Evolutionary conservation across 208 protist species (phyloP), one percentile per base, ranked within the genome.

Genomic region (Wallacemonas rigidus): DNA sequence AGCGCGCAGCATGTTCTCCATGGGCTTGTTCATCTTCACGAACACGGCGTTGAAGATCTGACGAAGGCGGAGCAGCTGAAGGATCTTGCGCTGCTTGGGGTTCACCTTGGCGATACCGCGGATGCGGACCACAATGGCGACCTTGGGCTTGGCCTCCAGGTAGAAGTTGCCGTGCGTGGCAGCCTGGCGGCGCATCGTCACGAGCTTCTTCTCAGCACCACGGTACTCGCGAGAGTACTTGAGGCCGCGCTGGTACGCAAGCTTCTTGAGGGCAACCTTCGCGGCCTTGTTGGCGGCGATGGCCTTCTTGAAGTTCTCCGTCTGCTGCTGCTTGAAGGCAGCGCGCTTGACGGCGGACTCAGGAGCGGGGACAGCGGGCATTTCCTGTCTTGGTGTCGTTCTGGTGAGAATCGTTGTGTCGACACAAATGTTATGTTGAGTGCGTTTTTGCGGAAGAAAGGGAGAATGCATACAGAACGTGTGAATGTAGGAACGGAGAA

Each of bases 31-130:
- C 40, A 99, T 64, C 74, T 95, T 95, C 75, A 99, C 89, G 80
- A 99, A 99, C 57, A 99, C 97, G 64, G 92, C 99, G 89, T 99
- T 99, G 97, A 99, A 94, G 92, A 99, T 99, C 92, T 99, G 98
- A 68, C 95, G 87, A 36, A 99, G 97, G 81, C 99, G 96, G 71
- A 99, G 88, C 12, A 99, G 92, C 88, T 99, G 94, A 7, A 99
- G 91, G 83, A 99, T 99, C 95, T 99, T 99, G 68, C 94, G 86
- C 80, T 94, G 89, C 87, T 99, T 99, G 75, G 99, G 99, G 71
- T 83, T 72, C 15, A 99, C 89, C 74, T 95, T 94, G 85, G 98
- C 99, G 79, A 99, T 99, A 99, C 98, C 99, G 74, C 98, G 95
- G 81, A 99, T 99, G 82, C 99, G 97, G 68, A 99, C 96, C 47